Evolutionary conservation across 176 grass and related monocot species (phyloP), one percentile per base, ranked within the genome.

Genomic region (Oryza coarctata): DNA sequence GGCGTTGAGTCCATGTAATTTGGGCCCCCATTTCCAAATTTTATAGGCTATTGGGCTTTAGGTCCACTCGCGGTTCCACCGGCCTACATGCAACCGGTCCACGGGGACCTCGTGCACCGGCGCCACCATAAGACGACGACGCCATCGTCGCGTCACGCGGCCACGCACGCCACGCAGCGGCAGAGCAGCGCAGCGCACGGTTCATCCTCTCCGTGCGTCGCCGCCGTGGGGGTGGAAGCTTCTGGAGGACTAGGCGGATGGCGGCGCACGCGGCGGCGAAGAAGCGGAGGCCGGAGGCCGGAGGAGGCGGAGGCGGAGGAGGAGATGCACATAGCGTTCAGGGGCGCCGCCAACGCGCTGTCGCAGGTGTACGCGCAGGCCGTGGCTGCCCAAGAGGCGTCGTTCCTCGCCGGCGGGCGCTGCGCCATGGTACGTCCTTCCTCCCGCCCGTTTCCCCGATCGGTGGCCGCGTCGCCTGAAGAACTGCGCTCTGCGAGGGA

Each of bases 291-390:
- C 67, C 86, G 82, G 83, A 88, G 44, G 88, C 70, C 70, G 1
- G 63, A 78, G 82, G 83, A 84, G 43, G 88, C 68, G 1, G 63
- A 70, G 41, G 78, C 12, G 91, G 85, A 86, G 86, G 86, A 85
- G 71, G 72, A 85, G 83, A 71, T 90, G 88, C 86, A 88, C 88
- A 71, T 82, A 11, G 67, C 71, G 36, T 90, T 94, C 80, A 73
- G 92, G 36, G 74, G 86, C 43, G 61, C 91, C 65, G 88, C 91
- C 29, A 94, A 94, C 86, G 79, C 88, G 75, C 80, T 94, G 40
- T 94, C 91, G 25, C 91, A 88, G 74, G 41, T 94, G 33, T 94
- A 94, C 86, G 75, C 88, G 77, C 80, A 78, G 33, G 71, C 86
- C 70, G 77, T 84, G 64, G 86, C 80, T 26, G 65, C 52, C 35